Evolutionary conservation across 2,329 filamentous ascomycete genomes (phyloP).

Genomic region (Hysterium pulicare): DNA sequence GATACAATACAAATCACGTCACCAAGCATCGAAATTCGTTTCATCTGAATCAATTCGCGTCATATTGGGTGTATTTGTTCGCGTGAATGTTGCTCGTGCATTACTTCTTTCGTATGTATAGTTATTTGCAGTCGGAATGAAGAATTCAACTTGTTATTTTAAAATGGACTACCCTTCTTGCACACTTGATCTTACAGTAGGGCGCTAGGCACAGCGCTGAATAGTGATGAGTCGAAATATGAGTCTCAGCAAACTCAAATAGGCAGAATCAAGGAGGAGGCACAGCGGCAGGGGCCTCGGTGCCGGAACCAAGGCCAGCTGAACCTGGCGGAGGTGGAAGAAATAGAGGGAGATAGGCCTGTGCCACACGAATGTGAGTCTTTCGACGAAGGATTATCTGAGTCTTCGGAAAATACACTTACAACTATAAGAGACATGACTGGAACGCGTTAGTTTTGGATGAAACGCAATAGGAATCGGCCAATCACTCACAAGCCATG

Average conservation of each 20-base stretch:
- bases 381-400: neutral
- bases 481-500: conserved; percentile 65
- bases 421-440: conserved; percentile 47
- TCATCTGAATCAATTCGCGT: no score
- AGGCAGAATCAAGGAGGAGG: conserved; percentile 41
- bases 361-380: conserved; percentile 14
- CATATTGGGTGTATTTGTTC: no score
- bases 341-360: conserved; percentile 65
- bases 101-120: no score
- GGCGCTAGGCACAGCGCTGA: no score
- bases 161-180: no score
- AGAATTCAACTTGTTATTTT: no score
- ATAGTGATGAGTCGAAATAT: neutral
- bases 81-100: no score
- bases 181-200: no score
- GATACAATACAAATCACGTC: no score
- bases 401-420: conserved; percentile 26
- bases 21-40: neutral
- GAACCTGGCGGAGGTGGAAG: conserved; percentile 51
- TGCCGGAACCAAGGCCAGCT: conserved; percentile 38
- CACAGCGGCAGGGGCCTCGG: conserved; percentile 48
- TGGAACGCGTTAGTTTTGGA: conserved; percentile 12
- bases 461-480: neutral
- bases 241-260: no score
- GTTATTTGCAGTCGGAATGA: no score